Evolutionary conservation across 108 stramenopile genomes (phyloP).

Genomic region (Fragilaria crotonensis): DNA sequence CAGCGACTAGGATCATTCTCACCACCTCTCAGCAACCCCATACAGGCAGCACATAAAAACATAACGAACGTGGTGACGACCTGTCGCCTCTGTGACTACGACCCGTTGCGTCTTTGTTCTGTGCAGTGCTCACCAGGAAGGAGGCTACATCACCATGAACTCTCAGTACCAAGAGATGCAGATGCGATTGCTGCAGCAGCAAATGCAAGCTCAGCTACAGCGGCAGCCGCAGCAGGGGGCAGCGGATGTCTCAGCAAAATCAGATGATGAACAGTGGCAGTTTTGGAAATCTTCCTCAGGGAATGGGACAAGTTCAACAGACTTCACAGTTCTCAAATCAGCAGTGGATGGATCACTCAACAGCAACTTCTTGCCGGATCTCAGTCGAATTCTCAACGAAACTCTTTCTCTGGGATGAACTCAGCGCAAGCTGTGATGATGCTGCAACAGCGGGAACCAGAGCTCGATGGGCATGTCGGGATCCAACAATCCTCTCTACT

Average conservation of each 20-base stretch:
- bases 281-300: not conserved
- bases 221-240: not conserved
- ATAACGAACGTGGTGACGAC: too few species aligned
- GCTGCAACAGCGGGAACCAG: not conserved
- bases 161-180: conserved; percentile 2
- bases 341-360: conserved; percentile 7
- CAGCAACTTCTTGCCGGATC: not conserved
- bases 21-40: too few species aligned
- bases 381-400: not conserved
- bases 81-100: too few species aligned
- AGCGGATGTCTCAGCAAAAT: not conserved
- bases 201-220: conserved; percentile 8
- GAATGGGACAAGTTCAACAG: not conserved
- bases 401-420: conserved; percentile 3
- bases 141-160: too few species aligned
- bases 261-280: not conserved
- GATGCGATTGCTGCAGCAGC: conserved; percentile 1
- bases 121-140: too few species aligned
- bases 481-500: not conserved
- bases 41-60: too few species aligned
- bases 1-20: too few species aligned
- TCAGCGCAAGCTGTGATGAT: conserved; percentile 2
- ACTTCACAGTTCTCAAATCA: not conserved
- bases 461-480: not conserved
- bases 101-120: too few species aligned